These are phyloP conservation scores for Paramecium pentaurelia DNA, from an alignment of 73 alveolate species.

Conservation along the genomic window DNA sequence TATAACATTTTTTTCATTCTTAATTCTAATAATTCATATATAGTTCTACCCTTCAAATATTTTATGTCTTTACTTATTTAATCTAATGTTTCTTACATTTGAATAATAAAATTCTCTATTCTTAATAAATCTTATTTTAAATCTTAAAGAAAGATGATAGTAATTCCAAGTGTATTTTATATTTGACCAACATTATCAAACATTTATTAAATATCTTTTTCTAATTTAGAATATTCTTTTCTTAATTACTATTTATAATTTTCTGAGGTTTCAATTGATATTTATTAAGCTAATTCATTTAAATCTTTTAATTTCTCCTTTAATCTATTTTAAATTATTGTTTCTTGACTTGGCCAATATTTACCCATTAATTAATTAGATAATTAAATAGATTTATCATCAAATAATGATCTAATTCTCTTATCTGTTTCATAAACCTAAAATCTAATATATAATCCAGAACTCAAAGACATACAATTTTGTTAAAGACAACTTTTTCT, in stretches of 20 bases:
- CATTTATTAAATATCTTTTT: not conserved
- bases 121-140: not conserved
- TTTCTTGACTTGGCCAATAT: not conserved
- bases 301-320: not conserved
- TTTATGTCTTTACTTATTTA: not conserved
- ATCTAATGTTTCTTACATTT: not conserved
- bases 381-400: not conserved
- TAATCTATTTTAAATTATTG: not conserved
- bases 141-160: not conserved
- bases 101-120: not conserved
- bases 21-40: not conserved
- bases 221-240: not conserved
- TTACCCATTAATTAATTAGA: not conserved
- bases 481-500: not conserved
- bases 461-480: not conserved
- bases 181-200: not conserved
- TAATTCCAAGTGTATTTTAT: not conserved
- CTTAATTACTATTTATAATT: not conserved
- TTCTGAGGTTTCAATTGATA: not conserved
- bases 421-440: constrained; percentile 21
- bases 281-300: not conserved
- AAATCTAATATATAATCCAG: not conserved
- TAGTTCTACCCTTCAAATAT: not conserved
- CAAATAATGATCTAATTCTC: not conserved
- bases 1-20: not conserved